Percentiles rank a stretch among this genome's conserved stretches.
Conservation (phyloP, 129 eudicot species). For the Lonicera japonica region DNA sequence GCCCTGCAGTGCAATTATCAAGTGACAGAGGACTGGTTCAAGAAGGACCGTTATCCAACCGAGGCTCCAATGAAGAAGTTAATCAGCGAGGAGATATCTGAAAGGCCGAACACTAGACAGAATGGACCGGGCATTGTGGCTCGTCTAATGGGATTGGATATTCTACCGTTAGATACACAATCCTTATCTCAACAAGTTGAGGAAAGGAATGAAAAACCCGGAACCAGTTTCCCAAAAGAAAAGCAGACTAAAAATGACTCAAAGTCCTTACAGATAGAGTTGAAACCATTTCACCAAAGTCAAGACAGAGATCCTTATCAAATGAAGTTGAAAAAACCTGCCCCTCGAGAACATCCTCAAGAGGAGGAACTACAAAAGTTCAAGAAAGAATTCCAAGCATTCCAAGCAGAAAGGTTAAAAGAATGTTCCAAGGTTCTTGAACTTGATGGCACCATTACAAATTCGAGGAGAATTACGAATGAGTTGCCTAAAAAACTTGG, state of each 20-base stretch:
- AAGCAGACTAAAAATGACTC: slow-evolving; percentile 35
- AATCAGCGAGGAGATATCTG: slow-evolving; percentile 63
- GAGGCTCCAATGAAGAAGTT: slow-evolving; percentile 93
- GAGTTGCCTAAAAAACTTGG: too few relatives aligned
- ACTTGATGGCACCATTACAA: too few relatives aligned
- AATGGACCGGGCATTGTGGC: slow-evolving; percentile 78
- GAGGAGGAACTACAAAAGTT: slow-evolving; percentile 93
- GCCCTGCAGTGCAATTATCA: slow-evolving; percentile 35
- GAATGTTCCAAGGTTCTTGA: slow-evolving; percentile 65
- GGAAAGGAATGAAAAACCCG: slow-evolving; percentile 1
- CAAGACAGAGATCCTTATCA: slow-evolving; percentile 30
- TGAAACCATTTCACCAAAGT: too few relatives aligned
- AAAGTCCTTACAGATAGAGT: slow-evolving; percentile 29
- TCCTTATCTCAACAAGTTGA: slow-evolving; percentile 22
- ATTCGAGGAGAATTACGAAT: too few relatives aligned
- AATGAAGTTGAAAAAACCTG: slow-evolving; percentile 26
- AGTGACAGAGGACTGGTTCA: slow-evolving; percentile 33
- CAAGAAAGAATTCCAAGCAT: slow-evolving; percentile 91
- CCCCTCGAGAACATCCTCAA: slow-evolving; percentile 87
- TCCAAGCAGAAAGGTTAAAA: slow-evolving; percentile 77
- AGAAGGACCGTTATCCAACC: slow-evolving; percentile 27
- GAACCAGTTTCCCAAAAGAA: slow-evolving; percentile 17
- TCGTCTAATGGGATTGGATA: slow-evolving; percentile 89
- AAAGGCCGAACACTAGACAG: slow-evolving; percentile 43
- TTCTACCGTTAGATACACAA: slow-evolving; percentile 51